Conservation (phyloP, 2,329 filamentous ascomycete species). For the Paraconiothyrium sp. region DNA sequence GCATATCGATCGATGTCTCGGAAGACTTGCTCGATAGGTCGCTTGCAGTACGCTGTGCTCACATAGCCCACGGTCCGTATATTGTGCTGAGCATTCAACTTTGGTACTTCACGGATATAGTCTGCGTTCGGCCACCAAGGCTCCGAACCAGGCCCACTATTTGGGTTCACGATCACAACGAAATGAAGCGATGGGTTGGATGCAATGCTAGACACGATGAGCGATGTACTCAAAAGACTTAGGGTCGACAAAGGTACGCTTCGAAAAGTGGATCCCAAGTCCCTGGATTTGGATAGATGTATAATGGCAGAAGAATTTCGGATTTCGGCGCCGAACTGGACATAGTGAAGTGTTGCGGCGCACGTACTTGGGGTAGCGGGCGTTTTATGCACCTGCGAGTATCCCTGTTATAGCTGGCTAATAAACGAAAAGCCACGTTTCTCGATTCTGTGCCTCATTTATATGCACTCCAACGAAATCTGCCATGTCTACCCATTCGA, state of each 20-base stretch:
- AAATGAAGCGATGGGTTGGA: slow-evolving; percentile 55
- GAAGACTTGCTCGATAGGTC: slow-evolving; percentile 28
- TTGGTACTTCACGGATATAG: slow-evolving; percentile 56
- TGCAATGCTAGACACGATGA: slow-evolving; percentile 20
- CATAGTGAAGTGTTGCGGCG: neutral
- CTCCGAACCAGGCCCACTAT: slow-evolving; percentile 56
- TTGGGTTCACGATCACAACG: slow-evolving; percentile 62
- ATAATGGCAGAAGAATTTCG: slow-evolving; percentile 58
- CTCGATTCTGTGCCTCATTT: neutral
- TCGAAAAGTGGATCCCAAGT: slow-evolving; percentile 60
- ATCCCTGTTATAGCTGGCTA: slow-evolving; percentile 19
- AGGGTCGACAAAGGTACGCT: slow-evolving; percentile 44
- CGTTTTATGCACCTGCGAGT: slow-evolving; percentile 11
- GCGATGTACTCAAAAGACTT: neutral
- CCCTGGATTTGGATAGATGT: slow-evolving; percentile 58
- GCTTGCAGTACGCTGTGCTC: slow-evolving; percentile 57
- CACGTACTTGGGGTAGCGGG: neutral
- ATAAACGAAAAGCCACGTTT: slow-evolving; percentile 18
- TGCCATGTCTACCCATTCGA: too few species aligned
- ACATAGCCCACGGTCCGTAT: slow-evolving; percentile 62
- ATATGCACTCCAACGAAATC: too few species aligned
- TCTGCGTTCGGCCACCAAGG: slow-evolving; percentile 58
- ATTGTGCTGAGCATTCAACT: slow-evolving; percentile 55
- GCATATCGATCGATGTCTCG: slow-evolving; percentile 59
- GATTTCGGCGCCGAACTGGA: slow-evolving; percentile 25